Conservation (phyloP, 345 rosid genomes). For the Salix udensis region DNA sequence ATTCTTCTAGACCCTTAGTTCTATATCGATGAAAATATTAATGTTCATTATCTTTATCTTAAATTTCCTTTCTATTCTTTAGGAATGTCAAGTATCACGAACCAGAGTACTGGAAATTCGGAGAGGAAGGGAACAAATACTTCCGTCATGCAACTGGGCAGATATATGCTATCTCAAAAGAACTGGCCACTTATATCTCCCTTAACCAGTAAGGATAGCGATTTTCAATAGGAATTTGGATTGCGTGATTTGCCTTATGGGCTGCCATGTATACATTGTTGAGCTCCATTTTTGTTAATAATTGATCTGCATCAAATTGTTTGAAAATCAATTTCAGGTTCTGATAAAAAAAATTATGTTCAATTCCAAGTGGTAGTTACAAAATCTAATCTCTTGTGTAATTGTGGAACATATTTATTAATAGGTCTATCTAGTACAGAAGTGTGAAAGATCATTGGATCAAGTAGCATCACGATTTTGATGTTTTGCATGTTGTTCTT, state of each 20-base stretch:
- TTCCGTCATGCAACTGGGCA: slow-evolving; percentile 98
- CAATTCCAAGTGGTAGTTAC: not conserved
- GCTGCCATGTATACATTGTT: not conserved
- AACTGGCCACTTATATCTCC: slow-evolving; percentile 83
- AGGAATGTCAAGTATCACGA: slow-evolving; percentile 96
- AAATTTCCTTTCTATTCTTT: slow-evolving; percentile 8
- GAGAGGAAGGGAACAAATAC: slow-evolving; percentile 91
- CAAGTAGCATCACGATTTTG: not conserved
- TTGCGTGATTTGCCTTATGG: not conserved
- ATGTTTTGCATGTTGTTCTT: slow-evolving; percentile 2
- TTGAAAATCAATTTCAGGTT: not conserved
- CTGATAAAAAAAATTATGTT: not conserved
- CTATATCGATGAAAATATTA: not conserved
- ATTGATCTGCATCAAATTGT: not conserved
- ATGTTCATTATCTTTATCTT: slow-evolving; percentile 7
- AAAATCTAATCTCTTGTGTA: not conserved
- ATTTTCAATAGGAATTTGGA: not conserved
- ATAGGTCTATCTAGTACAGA: not conserved
- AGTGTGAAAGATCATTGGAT: not conserved
- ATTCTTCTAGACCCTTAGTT: slow-evolving; percentile 11
- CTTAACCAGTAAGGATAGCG: slow-evolving; percentile 62
- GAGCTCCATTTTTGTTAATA: not conserved
- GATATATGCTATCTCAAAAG: slow-evolving; percentile 92
- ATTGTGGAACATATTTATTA: not conserved
- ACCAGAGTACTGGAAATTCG: slow-evolving; percentile 98